These are phyloP conservation scores for Beauveria brongniartii DNA, from an alignment of 2,329 filamentous ascomycete species.

Conservation along the genomic window DNA sequence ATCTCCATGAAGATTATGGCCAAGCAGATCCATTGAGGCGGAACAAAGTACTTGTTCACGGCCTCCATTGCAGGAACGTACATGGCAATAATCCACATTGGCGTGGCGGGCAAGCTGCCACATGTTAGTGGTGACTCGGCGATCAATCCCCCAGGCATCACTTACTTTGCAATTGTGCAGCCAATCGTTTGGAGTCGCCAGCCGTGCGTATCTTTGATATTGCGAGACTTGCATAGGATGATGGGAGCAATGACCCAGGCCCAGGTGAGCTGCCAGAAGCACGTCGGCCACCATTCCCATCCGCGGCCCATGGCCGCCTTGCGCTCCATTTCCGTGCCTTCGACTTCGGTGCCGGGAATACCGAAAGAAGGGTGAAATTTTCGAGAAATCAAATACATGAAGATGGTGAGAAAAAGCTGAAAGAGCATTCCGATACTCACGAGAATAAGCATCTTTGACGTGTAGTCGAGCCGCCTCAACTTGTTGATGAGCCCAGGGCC, in stretches of 20 bases:
- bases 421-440: constrained; percentile 47
- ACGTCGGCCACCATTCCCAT: constrained; percentile 58
- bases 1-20: constrained; percentile 52
- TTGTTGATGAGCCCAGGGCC: constrained; percentile 19
- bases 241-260: constrained; percentile 51
- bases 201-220: constrained; percentile 55
- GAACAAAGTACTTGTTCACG: constrained; percentile 41
- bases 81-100: constrained; percentile 47
- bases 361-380: constrained; percentile 54
- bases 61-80: constrained; percentile 32
- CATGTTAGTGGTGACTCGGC: neutral
- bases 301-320: constrained; percentile 39
- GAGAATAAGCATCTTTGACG: constrained; percentile 36
- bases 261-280: constrained; percentile 55
- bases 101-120: constrained; percentile 17
- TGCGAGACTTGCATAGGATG: constrained; percentile 50
- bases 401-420: constrained; percentile 49
- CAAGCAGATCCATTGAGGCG: constrained; percentile 44
- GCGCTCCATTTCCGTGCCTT: constrained; percentile 42
- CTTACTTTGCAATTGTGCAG: constrained; percentile 36
- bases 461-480: constrained; percentile 31
- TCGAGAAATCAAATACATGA: constrained; percentile 53
- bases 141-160: neutral
- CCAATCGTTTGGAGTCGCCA: constrained; percentile 55
- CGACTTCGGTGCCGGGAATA: constrained; percentile 51